These are phyloP conservation scores for Fonsecaea multimorphosa DNA, from an alignment of 2,329 filamentous ascomycete species.

Conservation along the genomic window DNA sequence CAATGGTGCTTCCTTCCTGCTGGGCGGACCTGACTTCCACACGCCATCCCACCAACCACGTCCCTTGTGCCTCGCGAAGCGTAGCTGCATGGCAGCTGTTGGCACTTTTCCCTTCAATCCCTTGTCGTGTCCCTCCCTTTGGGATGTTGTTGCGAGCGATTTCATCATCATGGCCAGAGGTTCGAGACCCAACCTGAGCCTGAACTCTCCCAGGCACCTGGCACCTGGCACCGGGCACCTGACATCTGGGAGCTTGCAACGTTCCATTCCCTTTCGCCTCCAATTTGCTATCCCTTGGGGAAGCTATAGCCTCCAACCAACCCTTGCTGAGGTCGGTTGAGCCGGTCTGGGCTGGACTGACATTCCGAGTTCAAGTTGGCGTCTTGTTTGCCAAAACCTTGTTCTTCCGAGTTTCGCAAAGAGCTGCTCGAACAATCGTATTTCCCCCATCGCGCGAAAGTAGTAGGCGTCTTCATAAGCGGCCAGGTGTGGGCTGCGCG, in stretches of 20 bases:
- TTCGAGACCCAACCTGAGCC: neutral
- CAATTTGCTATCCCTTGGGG: neutral
- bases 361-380: neutral
- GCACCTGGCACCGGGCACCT: too few relatives aligned
- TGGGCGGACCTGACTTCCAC: conserved; percentile 2
- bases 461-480: neutral
- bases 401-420: conserved; percentile 5
- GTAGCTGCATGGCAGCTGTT: neutral
- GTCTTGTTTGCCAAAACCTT: neutral
- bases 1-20: neutral
- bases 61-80: neutral
- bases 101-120: neutral
- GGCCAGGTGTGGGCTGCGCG: neutral
- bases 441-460: neutral
- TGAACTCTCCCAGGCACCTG: neutral
- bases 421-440: neutral
- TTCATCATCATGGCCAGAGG: neutral
- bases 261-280: neutral
- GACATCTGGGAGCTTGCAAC: neutral
- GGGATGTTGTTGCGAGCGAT: neutral
- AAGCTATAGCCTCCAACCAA: too few relatives aligned
- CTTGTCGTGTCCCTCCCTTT: neutral
- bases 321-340: neutral
- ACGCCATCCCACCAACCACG: neutral
- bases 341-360: conserved; percentile 1